These are phyloP conservation scores for Ascochyta fabae DNA, from an alignment of 2,329 filamentous ascomycete genomes.

Conservation along the genomic window DNA sequence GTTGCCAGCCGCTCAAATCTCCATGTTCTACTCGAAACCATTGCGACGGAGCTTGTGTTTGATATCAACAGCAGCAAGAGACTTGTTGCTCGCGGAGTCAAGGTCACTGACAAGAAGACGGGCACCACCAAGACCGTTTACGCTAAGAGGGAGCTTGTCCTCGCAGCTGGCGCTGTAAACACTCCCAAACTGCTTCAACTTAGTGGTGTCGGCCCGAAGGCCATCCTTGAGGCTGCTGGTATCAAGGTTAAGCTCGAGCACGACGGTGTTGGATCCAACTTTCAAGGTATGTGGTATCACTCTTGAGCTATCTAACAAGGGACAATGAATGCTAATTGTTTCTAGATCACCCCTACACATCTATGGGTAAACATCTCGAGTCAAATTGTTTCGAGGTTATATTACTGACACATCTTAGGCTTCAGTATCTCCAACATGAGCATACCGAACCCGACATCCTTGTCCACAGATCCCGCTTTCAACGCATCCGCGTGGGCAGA, in stretches of 20 bases:
- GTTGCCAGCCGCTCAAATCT: constrained; percentile 39
- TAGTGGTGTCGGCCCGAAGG: constrained; percentile 40
- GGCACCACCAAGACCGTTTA: constrained; percentile 26
- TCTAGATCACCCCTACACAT: constrained; percentile 37
- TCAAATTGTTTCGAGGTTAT: not conserved
- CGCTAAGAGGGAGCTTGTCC: constrained; percentile 59
- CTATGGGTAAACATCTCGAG: constrained; percentile 2
- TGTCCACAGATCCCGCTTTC: constrained; percentile 32
- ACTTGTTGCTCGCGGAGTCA: constrained; percentile 34
- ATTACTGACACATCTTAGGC: not conserved
- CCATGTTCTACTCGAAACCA: constrained; percentile 30
- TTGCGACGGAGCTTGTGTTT: constrained; percentile 33
- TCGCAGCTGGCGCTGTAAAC: constrained; percentile 65
- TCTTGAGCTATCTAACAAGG: no score
- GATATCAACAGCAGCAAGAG: constrained; percentile 22
- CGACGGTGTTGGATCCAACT: constrained; percentile 43
- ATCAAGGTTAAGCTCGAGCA: constrained; percentile 35
- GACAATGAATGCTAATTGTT: no score
- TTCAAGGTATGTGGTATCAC: constrained; percentile 22
- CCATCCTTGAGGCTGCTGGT: constrained; percentile 34
- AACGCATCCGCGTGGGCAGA: constrained; percentile 39
- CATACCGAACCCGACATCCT: constrained; percentile 29
- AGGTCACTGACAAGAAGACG: constrained; percentile 28
- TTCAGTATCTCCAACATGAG: constrained; percentile 31
- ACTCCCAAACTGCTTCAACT: constrained; percentile 59